Evolutionary conservation across 1,284 basidiomycete genomes (phyloP), one percentile per base, ranked within the genome.

Genomic region (Rhodotorula mucilaginosa): DNA sequence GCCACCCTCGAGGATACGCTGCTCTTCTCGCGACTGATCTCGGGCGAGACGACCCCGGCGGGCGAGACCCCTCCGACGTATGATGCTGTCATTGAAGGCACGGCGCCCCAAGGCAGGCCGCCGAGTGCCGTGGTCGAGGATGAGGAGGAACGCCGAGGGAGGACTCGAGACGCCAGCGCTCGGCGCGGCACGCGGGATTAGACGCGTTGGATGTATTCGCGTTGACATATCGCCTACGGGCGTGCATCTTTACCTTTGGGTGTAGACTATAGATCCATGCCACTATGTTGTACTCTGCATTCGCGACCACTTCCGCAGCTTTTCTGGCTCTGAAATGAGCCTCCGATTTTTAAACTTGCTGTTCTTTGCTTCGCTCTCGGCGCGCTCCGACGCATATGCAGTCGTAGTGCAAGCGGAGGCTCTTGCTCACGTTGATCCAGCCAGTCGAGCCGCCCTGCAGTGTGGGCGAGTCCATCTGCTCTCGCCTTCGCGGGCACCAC

Each of bases 51-150:
- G 80, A 86, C 84, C 52, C 85, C 87, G 77, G 82, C 82, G 29
- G 89, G 89, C 34, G 88, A 90, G 76, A 82, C 84, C 48, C 88
- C 89, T 0, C 89, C 89, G 12, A 80, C 84, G 18, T 90, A 90
- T 77, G 84, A 85, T 10, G 81, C 83, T 49, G 82, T 80, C 0
- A 77, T 82, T 10, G 51, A 71, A 8, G 71, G 60, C 26, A 51
- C 52, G 47, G 58, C 49, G 13, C 46, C 54, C 16, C 31, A 21
- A 10, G 68, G 60, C 29, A 16, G 49, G 51, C 48, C 51, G 31
- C 44, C 49, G 21, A 56, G 29, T 18, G 62, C 64, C 13, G 65
- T 23, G 5, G 64, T 64, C 10, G 61, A 26, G n/a, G 51, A 49
- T 5, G 67, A 66, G 34, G 54, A 69, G n/a, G 67, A 64, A 10